Evolutionary conservation across 139 green algal species (phyloP), one percentile per base, ranked within the genome.

Genomic region (Edaphochlamys debaryana): DNA sequence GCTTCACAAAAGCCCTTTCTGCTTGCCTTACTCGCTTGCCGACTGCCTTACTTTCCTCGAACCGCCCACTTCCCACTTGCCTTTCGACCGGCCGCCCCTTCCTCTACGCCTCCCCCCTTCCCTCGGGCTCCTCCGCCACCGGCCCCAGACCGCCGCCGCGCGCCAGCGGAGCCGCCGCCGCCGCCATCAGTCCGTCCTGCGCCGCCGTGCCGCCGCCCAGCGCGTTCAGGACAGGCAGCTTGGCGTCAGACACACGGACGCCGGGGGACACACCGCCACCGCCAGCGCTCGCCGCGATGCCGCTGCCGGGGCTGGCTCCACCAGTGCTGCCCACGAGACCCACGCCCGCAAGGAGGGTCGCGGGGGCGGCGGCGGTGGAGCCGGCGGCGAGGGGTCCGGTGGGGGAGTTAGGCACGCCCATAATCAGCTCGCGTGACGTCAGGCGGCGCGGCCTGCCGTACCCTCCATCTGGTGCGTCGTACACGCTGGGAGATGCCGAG

Each of bases 61-160:
- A 54, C 11, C 45, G 45, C 13, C 45, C 45, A 54, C 45, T 54
- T 9, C 9, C 45, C 45, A 54, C 45, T 13, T 22, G 11, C 13
- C 9, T 22, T 22, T 54, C 45, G 11, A 13, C 45, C 45, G 45
- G 45, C 45, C 45, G 45, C 45, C 45, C 11, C 45, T 54, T 9
- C 45, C 45, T 13, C 11, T 13, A 9, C 45, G 45, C 45, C 45
- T 54, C 45, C 34, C 52, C 36, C 32, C 29, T 69, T 7, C 73
- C 73, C 73, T 80, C 73, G n/a, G 73, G 73, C 73, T 80, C 73
- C 73, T 80, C 73, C 56, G 73, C 38, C 38, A 80, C 73, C 73
- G 29, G 37, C 27, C 25, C 52, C 56, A 80, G 38, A 13, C 23
- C n/a, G 37, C 70, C 70, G 37, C 70, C 70, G 22, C 70, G 70